Conservation (phyloP, 148 eudicot genomes). For the Gaultheria prostrata region DNA sequence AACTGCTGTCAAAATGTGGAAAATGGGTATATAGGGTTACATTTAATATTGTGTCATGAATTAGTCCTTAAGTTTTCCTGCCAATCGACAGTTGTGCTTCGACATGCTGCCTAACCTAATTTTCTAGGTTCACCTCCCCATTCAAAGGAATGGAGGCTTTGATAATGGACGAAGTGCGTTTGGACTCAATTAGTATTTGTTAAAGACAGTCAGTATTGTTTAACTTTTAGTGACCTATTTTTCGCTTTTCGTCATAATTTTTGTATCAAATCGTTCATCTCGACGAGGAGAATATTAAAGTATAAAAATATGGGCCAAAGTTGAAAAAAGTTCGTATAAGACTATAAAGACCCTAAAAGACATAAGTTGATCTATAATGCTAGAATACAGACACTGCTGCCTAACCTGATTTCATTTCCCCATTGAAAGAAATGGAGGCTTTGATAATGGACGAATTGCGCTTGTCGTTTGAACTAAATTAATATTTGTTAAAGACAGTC, state of each 20-base stretch:
- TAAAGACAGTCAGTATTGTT: too few species aligned
- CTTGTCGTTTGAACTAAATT: too few species aligned
- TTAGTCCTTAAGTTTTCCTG: not conserved
- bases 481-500: too few species aligned
- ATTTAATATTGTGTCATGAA: not conserved
- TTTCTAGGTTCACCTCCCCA: not conserved
- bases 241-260: too few species aligned
- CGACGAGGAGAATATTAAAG: too few species aligned
- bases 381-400: not conserved
- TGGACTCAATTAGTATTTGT: too few species aligned
- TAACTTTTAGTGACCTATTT: too few species aligned
- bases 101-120: not conserved
- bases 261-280: too few species aligned
- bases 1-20: conserved; percentile 7
- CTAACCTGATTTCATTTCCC: not conserved
- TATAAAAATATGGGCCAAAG: too few species aligned
- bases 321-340: too few species aligned
- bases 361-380: not conserved
- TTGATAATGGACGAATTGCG: not conserved
- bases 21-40: not conserved
- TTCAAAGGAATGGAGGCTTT: not conserved
- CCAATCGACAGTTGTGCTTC: not conserved
- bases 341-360: too few species aligned
- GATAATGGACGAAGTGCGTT: not conserved
- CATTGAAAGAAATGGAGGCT: not conserved